Evolutionary conservation across 2,329 filamentous ascomycete species (phyloP).

Genomic region (Decorospora gaudefroyi): DNA sequence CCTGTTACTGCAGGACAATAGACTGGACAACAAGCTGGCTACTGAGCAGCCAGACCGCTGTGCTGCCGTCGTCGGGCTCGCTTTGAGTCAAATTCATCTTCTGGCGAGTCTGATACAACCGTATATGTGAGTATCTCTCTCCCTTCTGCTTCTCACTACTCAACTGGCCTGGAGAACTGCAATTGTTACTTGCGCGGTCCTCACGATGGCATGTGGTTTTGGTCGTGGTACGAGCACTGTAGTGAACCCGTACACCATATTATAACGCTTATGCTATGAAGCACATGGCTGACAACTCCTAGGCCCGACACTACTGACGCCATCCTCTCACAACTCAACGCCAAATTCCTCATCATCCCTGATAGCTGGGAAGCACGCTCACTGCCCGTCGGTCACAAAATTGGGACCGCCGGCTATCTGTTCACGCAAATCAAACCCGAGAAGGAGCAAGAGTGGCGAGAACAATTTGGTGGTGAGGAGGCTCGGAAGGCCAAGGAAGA

Average conservation of each 20-base stretch:
- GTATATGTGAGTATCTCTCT: constrained; percentile 64
- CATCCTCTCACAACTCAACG: constrained; percentile 77
- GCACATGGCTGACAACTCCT: constrained; percentile 10
- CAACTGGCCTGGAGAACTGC: background rate
- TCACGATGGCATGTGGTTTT: background rate
- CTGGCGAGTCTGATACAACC: constrained; percentile 78
- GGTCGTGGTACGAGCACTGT: background rate
- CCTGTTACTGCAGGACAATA: constrained; percentile 60
- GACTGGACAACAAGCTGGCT: constrained; percentile 65
- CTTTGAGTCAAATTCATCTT: constrained; percentile 81
- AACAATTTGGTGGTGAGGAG: constrained; percentile 70
- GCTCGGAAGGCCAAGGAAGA: constrained; percentile 71
- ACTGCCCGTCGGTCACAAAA: constrained; percentile 69
- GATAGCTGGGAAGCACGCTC: constrained; percentile 46
- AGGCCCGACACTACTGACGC: constrained; percentile 57
- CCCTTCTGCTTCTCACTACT: background rate
- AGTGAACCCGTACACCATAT: constrained; percentile 5
- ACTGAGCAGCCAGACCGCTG: constrained; percentile 63
- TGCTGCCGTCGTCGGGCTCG: constrained; percentile 72
- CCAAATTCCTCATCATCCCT: constrained; percentile 62
- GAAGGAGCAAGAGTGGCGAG: constrained; percentile 82
- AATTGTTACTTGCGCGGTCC: background rate
- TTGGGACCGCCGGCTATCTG: constrained; percentile 78
- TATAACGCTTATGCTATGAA: background rate
- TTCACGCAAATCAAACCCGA: constrained; percentile 82